These are phyloP conservation scores for Vigna hirtella DNA, from an alignment of 306 rosid genomes.

Conservation along the genomic window DNA sequence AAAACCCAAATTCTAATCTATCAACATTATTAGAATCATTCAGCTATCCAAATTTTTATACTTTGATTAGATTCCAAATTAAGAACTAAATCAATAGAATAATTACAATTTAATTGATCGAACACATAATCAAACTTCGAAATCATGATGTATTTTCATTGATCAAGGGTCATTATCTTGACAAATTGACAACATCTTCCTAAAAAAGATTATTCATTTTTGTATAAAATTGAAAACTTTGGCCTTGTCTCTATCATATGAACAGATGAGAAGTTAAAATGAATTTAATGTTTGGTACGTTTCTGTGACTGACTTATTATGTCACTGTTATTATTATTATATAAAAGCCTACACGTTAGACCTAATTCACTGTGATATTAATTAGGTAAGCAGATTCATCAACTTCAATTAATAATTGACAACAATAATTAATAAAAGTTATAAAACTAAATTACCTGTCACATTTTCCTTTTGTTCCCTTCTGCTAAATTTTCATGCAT, in stretches of 20 bases:
- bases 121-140: not conserved
- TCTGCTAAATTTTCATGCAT: not conserved
- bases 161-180: not conserved
- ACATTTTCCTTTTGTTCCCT: not conserved
- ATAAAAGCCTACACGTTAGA: not conserved
- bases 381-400: conserved; percentile 21
- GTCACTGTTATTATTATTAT: not conserved
- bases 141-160: not conserved
- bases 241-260: not conserved
- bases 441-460: not conserved
- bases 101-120: no score
- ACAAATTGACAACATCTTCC: not conserved
- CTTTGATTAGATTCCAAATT: no score
- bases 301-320: not conserved
- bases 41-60: no score
- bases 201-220: not conserved
- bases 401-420: conserved; percentile 2
- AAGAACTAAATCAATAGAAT: no score
- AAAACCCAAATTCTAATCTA: no score
- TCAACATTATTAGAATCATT: no score
- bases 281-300: not conserved
- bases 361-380: not conserved
- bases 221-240: not conserved
- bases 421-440: not conserved
- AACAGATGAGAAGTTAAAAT: not conserved